Evolutionary conservation across 2,329 filamentous ascomycete species (phyloP).

Genomic region (Stemphylium lycopersici): DNA sequence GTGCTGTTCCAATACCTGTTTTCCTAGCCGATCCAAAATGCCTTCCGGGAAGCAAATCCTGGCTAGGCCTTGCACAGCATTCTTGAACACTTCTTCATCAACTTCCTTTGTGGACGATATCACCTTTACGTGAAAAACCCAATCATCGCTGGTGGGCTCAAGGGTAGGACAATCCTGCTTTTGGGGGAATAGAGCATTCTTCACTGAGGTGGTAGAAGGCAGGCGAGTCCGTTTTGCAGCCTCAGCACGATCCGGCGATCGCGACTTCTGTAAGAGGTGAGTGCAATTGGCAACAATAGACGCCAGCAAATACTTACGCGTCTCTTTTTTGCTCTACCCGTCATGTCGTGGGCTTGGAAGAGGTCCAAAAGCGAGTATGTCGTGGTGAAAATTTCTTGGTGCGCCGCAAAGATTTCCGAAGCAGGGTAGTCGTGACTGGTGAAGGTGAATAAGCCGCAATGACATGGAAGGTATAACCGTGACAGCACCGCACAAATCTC

Average conservation of each 20-base stretch:
- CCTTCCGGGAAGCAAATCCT: slow-evolving; percentile 36
- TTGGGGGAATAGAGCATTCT: slow-evolving; percentile 3
- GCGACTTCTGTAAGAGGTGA: slow-evolving; percentile 1
- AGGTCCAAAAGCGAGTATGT: neutral
- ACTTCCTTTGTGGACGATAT: slow-evolving; percentile 16
- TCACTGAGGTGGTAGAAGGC: neutral
- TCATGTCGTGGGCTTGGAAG: slow-evolving; percentile 7
- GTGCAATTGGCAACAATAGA: neutral
- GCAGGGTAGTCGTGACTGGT: too few relatives aligned
- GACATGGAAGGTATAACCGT: too few relatives aligned
- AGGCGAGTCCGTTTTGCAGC: slow-evolving; percentile 7
- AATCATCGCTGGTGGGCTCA: slow-evolving; percentile 27
- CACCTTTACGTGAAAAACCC: slow-evolving; percentile 32
- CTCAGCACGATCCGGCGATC: neutral
- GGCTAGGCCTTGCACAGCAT: slow-evolving; percentile 33
- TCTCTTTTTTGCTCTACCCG: slow-evolving; percentile 8
- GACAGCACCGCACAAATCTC: too few relatives aligned
- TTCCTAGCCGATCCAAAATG: slow-evolving; percentile 29
- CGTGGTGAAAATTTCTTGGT: too few relatives aligned
- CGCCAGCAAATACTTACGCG: neutral
- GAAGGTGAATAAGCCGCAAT: too few relatives aligned
- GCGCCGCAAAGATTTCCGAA: too few relatives aligned
- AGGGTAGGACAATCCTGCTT: neutral
- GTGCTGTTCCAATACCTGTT: slow-evolving; percentile 25
- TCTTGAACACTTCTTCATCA: slow-evolving; percentile 27